Evolutionary conservation across 2,329 filamentous ascomycete species (phyloP).

Genomic region (Talaromyces pinophilus): DNA sequence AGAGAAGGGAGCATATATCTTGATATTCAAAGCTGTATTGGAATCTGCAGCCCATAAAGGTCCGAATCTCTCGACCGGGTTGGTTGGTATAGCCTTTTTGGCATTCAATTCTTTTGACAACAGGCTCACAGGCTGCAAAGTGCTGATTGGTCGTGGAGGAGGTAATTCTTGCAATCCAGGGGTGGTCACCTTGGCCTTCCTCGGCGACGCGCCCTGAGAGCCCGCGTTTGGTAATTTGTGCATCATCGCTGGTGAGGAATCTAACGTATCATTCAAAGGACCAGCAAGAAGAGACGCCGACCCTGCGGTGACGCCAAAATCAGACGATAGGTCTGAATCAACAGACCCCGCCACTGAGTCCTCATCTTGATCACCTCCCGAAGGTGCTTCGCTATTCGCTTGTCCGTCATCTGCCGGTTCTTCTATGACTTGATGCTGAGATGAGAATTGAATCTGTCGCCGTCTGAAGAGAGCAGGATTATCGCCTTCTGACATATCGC

Average conservation of each 20-base stretch:
- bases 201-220: slow-evolving; percentile 50
- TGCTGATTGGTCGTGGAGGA: slow-evolving; percentile 62
- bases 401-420: slow-evolving; percentile 29
- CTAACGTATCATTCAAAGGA: slow-evolving; percentile 45
- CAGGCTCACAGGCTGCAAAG: slow-evolving; percentile 57
- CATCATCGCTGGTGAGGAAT: slow-evolving; percentile 54
- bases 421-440: slow-evolving; percentile 39
- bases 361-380: slow-evolving; percentile 45
- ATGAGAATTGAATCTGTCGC: slow-evolving; percentile 53
- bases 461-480: slow-evolving; percentile 55
- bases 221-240: slow-evolving; percentile 40
- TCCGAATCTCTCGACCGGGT: slow-evolving; percentile 63
- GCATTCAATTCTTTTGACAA: slow-evolving; percentile 61
- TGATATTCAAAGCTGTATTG: slow-evolving; percentile 62
- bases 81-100: slow-evolving; percentile 58
- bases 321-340: slow-evolving; percentile 53
- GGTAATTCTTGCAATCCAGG: slow-evolving; percentile 60
- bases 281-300: slow-evolving; percentile 60
- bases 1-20: slow-evolving; percentile 63
- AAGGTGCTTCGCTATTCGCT: slow-evolving; percentile 32
- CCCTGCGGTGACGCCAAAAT: slow-evolving; percentile 57
- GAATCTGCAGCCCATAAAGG: slow-evolving; percentile 63
- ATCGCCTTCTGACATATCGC: slow-evolving; percentile 67
- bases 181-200: slow-evolving; percentile 50
- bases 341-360: slow-evolving; percentile 53